These are phyloP conservation scores for Cryptococcus amylolentus DNA, from an alignment of 1,284 basidiomycete genomes.

Conservation along the genomic window DNA sequence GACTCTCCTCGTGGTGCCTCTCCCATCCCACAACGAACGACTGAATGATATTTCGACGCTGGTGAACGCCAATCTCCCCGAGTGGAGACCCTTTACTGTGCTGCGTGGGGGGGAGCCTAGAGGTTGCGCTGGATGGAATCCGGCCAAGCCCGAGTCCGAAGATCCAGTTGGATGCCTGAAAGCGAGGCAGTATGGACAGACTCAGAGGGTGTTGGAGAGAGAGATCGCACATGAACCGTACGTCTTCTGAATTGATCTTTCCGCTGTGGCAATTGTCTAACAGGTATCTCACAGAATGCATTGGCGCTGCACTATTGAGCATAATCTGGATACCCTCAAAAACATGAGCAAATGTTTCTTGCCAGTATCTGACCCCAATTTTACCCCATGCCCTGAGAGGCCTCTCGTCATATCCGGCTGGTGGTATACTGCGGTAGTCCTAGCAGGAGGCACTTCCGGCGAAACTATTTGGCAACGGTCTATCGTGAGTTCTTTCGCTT, in stretches of 20 bases:
- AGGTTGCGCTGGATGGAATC: constrained; percentile 27
- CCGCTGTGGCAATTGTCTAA: not conserved
- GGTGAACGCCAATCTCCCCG: not conserved
- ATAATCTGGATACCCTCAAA: constrained; percentile 21
- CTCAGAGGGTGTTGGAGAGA: constrained; percentile 25
- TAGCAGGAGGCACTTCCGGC: constrained; percentile 21
- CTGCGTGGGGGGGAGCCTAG: not conserved
- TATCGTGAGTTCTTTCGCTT: constrained; percentile 14
- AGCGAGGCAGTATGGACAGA: constrained; percentile 37
- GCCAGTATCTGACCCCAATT: constrained; percentile 14
- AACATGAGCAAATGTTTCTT: constrained; percentile 30
- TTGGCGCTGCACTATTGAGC: constrained; percentile 27
- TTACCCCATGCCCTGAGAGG: constrained; percentile 24
- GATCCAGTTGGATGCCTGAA: constrained; percentile 32
- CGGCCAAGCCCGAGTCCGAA: constrained; percentile 5
- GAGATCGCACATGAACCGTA: constrained; percentile 26
- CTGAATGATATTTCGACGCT: not conserved
- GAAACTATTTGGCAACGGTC: constrained; percentile 36
- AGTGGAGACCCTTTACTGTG: not conserved
- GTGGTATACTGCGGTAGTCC: constrained; percentile 28
- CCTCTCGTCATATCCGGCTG: constrained; percentile 37
- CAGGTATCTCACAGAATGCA: constrained; percentile 7
- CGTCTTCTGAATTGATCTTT: constrained; percentile 5
- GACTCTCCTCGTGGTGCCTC: not conserved
- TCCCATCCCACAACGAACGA: not conserved